Evolutionary conservation across 1,284 basidiomycete species (phyloP).

Genomic region (Irpex sp.): DNA sequence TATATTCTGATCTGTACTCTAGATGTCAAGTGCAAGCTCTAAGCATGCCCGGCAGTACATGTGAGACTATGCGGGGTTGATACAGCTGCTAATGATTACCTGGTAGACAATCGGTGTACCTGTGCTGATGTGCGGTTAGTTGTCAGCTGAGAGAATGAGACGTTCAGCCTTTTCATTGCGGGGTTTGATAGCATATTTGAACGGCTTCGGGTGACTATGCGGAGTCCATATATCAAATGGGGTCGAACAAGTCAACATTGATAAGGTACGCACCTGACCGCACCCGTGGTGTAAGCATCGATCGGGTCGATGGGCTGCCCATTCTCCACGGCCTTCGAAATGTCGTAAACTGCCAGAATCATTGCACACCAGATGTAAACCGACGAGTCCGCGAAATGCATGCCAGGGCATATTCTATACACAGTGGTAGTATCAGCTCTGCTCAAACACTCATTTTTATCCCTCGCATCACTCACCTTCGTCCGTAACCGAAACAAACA

Average conservation of each 20-base stretch:
- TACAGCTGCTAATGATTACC: neutral
- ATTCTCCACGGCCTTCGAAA: slow-evolving; percentile 11
- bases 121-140: neutral
- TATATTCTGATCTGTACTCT: too few relatives aligned
- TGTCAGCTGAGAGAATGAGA: neutral
- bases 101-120: neutral
- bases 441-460: neutral
- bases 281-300: neutral
- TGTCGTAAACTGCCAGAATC: slow-evolving; percentile 17
- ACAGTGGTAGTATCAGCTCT: neutral
- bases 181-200: slow-evolving; percentile 10
- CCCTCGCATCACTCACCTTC: slow-evolving; percentile 2
- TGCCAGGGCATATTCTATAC: slow-evolving; percentile 12
- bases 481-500: slow-evolving; percentile 10
- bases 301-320: neutral
- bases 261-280: neutral
- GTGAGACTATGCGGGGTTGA: neutral
- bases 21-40: too few relatives aligned
- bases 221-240: neutral
- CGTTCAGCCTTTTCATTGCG: neutral
- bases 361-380: slow-evolving; percentile 19
- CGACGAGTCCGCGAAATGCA: slow-evolving; percentile 16
- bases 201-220: slow-evolving; percentile 41
- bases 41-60: too few relatives aligned
- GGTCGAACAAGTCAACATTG: neutral